Evolutionary conservation across 2,329 filamentous ascomycete genomes (phyloP), one percentile per base, ranked within the genome.

Genomic region (Ilyonectria sp.): DNA sequence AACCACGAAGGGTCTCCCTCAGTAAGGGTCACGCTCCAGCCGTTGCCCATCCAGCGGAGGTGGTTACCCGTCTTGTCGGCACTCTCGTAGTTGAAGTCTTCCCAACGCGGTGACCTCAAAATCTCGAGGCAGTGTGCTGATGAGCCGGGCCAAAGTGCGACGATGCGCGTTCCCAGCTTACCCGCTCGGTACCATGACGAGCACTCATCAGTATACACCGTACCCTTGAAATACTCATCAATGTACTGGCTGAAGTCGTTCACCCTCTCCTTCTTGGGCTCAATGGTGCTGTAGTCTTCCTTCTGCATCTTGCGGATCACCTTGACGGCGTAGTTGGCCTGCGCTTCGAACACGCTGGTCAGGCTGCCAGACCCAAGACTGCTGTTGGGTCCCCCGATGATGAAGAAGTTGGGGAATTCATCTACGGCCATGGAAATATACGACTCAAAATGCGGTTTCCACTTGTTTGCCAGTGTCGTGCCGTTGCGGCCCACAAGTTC

Each of bases 361-460:
- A 87, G 77, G 37, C 80, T 83, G 7, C 85, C 86, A 52, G 82
- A 81, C 21, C 85, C 85, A 63, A 86, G 82, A 46, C 80, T 80
- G 21, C 79, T 81, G 75, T 86, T 87, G 44, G 86, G 85, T 0
- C 85, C 86, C 50, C 84, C 80, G 74, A 86, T 80, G 72, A 86
- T 80, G 49, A 87, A 79, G 66, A 82, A 81, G 77, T 87, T 87
- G 4, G 85, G 85, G 70, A 87, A 86, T 5, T 78, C 76, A 70
- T 85, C 83, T 43, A 83, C 80, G 19, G 82, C 80, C 1, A 87
- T 57, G 2, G 82, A 82, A 4, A 87, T 78, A 71, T 86, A 87
- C 19, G 79, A 79, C 46, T 83, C 79, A 2, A 83, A 80, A 37
- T 79, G 73, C 2, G 75, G 70, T 7, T 69, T 70, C 80, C 83